Base-by-base conservation (phyloP, 805 yeast genomes). In the Metschnikowia koreensis region DNA sequence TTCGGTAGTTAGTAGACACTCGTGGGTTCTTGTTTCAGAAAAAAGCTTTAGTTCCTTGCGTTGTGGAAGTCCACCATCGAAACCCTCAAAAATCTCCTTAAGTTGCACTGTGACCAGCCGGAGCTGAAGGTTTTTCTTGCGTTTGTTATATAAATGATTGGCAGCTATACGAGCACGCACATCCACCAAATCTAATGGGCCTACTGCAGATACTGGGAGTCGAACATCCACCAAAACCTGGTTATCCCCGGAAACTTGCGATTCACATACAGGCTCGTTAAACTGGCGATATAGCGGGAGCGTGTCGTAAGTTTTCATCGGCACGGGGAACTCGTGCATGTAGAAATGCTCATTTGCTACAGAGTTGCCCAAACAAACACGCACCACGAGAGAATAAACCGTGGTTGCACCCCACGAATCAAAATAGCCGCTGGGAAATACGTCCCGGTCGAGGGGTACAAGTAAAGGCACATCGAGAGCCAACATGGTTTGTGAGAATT, bases 391-490 rank as follows among this genome's bases (percentile, higher is more conserved):
- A 6, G 66, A 58, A 44, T 83, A 83, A 5, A 68, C 64, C 0
- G 83, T 78, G 29, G 70, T 69, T 1, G 83, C 83, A 50, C 65
- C 68, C 77, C 82, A 79, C 15, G 65, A 62, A 5, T 70, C 64
- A 42, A 75, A 77, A 49, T 68, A 75, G 7, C 83, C 81, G 29
- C 86, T 81, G 29, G 84, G 75, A 10, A 75, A 69, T 4, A 82
- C 71, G 47, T 81, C 81, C 44, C 76, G 76, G 1, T 81, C 82
- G 16, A 84, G 64, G 0, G 82, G 83, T 13, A 84, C 74, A 4
- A 83, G 67, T 38, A 84, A 65, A 0, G 89, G 89, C 1, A 84
- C 62, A 59, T 84, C 88, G 37, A 84, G 60, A 0, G 84, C 87
- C 3, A 83, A 57, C 17, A 80, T 59, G 26, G 74, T 71, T 48